Conservation (phyloP, 305 asterid genomes). For the Nicotiana rustica region DNA sequence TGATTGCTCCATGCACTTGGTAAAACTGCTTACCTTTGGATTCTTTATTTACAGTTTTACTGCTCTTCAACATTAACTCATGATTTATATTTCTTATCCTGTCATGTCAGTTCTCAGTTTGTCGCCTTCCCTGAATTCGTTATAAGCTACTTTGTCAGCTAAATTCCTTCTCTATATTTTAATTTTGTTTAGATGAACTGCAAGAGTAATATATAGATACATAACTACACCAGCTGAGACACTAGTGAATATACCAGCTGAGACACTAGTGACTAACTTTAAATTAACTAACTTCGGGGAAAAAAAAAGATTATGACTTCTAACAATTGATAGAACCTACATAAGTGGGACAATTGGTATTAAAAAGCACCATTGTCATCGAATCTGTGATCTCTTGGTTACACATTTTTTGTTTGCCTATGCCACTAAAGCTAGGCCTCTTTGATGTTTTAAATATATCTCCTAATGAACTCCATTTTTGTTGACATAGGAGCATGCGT, state of each 20-base stretch:
- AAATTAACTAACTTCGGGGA: not conserved
- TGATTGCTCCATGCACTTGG: conserved; percentile 87
- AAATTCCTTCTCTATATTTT: not conserved
- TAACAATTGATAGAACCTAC: not conserved
- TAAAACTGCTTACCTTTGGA: conserved; percentile 40
- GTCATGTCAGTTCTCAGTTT: conserved; percentile 24
- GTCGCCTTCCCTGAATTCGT: conserved; percentile 22
- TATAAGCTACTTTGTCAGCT: not conserved
- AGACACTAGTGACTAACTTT: too few species aligned
- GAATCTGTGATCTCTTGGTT: not conserved
- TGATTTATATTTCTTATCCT: conserved; percentile 1
- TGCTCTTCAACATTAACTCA: conserved; percentile 14
- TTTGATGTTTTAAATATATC: not conserved
- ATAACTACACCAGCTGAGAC: not conserved
- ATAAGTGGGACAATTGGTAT: conserved; percentile 6
- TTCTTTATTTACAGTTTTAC: conserved; percentile 26
- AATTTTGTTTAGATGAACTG: not conserved
- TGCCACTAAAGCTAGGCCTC: conserved; percentile 15
- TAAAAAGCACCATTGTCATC: not conserved
- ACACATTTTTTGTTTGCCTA: not conserved
- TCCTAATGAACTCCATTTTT: conserved; percentile 27
- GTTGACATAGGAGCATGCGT: conserved; percentile 55
- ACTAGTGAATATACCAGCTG: too few species aligned
- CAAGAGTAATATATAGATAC: not conserved
- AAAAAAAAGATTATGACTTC: not conserved